Percentiles rank a stretch among this genome's conserved stretches.
Evolutionary conservation across 805 yeast genomes (phyloP).

Genomic region (Kregervanrija fluxuum): DNA sequence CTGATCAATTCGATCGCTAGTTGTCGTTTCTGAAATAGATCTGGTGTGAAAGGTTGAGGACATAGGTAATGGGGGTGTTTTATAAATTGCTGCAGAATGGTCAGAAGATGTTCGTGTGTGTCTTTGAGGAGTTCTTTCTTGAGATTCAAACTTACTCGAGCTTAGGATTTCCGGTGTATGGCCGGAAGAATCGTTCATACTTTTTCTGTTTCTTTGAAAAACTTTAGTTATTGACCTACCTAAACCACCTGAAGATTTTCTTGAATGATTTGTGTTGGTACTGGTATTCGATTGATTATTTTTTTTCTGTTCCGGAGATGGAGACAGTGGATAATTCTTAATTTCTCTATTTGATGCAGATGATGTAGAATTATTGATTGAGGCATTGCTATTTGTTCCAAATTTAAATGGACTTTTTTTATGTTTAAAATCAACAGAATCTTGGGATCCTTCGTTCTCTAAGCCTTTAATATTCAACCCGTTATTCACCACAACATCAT

Average conservation of each 20-base stretch:
- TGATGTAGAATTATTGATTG: not conserved
- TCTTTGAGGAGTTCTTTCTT: not conserved
- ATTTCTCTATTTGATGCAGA: too few species aligned
- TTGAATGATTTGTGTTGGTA: slow-evolving; percentile 5
- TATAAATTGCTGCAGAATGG: slow-evolving; percentile 27
- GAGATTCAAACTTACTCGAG: not conserved
- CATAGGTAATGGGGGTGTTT: slow-evolving; percentile 40
- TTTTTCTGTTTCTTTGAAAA: slow-evolving; percentile 24
- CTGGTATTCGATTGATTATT: not conserved
- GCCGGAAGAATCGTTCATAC: slow-evolving; percentile 14
- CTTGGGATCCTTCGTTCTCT: not conserved
- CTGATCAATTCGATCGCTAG: slow-evolving; percentile 15
- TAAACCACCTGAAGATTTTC: slow-evolving; percentile 11
- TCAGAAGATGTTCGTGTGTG: slow-evolving; percentile 23
- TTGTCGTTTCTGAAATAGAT: slow-evolving; percentile 39
- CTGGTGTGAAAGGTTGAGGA: slow-evolving; percentile 29
- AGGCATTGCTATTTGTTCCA: slow-evolving; percentile 10
- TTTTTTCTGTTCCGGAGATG: slow-evolving; percentile 5
- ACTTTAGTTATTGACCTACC: slow-evolving; percentile 20
- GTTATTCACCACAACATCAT: not conserved
- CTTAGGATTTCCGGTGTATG: not conserved
- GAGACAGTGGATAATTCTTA: slow-evolving; percentile 11
- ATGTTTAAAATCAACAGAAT: slow-evolving; percentile 3
- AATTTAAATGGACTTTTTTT: slow-evolving; percentile 14
- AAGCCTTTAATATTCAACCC: slow-evolving; percentile 22